Evolutionary conservation across 768 basidiomycete species (phyloP), one percentile per base, ranked within the genome.

Genomic region (Myochromella boudieri): DNA sequence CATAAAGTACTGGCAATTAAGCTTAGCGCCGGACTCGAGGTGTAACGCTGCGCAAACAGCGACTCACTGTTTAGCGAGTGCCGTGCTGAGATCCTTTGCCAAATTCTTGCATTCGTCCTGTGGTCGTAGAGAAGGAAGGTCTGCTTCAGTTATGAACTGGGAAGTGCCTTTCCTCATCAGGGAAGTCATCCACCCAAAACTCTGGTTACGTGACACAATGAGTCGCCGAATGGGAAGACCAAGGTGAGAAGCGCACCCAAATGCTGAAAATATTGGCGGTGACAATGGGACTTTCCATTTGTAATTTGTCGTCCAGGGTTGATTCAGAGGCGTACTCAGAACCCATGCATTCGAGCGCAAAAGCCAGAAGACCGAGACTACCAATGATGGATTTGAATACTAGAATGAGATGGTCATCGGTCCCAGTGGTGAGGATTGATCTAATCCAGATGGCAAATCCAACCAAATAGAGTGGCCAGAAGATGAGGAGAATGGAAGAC

Each of bases 111-210:
- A 84, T 54, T 86, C 81, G 57, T 97, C 91, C 7, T 67, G 59
- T 0, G 82, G 69, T 20, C 81, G 68, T 20, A 97, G 71, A 0
- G 82, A 76, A 33, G 92, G 92, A 18, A 97, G 76, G 59, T 98
- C 95, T 22, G 85, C 77, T 61, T 95, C 92, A 1, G 86, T 87
- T 47, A 97, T 84, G 60, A 78, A 82, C 43, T 78, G 67, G 4
- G 67, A 62, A 0, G 77, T 74, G 24, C 88, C 88, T 58, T 84
- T 84, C 55, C 70, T 74, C 81, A 94, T 78, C 14, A 93, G 76
- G 0, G 78, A 77, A 1, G 89, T 91, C 72, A 97, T 78, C 93
- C 93, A 98, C 0, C 72, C 68, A 60, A 97, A 98, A 1, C 82
- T 84, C 78, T 79, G 25, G 8, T 43, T 11, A 7, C 2, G 34